Evolutionary conservation across 2,329 filamentous ascomycete species (phyloP).

Genomic region (Setomelanomma holmii): DNA sequence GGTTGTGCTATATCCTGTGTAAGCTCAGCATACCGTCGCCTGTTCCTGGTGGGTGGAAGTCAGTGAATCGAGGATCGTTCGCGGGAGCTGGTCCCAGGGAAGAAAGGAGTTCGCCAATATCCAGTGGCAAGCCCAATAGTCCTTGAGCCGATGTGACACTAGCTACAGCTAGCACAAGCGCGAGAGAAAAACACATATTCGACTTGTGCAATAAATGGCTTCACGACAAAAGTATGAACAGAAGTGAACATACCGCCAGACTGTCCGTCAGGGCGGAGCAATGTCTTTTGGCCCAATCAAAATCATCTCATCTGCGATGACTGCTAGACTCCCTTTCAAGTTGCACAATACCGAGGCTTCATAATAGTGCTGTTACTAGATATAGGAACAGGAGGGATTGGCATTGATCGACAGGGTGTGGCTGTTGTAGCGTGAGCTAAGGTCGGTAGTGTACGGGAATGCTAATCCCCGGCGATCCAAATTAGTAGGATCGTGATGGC

Average conservation of each 20-base stretch:
- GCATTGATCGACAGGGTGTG: not conserved
- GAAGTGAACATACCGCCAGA: not conserved
- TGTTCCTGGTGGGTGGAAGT: conserved; percentile 12
- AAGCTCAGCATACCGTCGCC: conserved; percentile 12
- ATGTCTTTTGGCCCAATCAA: not conserved
- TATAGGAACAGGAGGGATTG: not conserved
- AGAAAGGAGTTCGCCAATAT: conserved; percentile 13
- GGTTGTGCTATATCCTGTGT: not conserved
- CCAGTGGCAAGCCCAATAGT: conserved; percentile 13
- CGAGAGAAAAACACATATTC: not conserved
- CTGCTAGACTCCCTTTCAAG: not conserved
- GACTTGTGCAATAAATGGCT: too few relatives aligned
- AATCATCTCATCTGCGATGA: not conserved
- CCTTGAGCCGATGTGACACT: conserved; percentile 3
- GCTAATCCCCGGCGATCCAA: not conserved
- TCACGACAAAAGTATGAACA: not conserved
- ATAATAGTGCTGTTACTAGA: not conserved
- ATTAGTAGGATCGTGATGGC: not conserved
- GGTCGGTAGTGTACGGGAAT: not conserved
- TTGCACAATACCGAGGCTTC: not conserved
- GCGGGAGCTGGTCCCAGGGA: conserved; percentile 14
- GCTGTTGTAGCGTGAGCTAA: not conserved
- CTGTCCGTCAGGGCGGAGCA: not conserved
- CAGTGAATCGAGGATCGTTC: conserved; percentile 20
- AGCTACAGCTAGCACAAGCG: not conserved